Base-by-base conservation (phyloP, 2,329 filamentous ascomycete species). In the Didymella arachidicola region DNA sequence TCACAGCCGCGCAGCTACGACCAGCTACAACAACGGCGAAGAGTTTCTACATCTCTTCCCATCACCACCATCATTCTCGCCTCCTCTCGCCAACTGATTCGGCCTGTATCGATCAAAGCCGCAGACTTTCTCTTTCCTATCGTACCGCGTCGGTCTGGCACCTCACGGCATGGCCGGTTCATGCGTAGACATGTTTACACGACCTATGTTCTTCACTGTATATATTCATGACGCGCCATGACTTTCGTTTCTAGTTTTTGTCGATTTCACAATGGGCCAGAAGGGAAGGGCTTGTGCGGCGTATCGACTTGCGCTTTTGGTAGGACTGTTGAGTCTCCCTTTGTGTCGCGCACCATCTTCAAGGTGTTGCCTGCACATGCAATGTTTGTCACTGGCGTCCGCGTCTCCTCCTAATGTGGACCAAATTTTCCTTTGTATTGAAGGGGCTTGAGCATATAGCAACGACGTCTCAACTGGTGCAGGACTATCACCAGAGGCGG, bases 1-100 rank as follows among this genome's bases (percentile, higher is more conserved):
- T 30, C 69, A 73, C 22, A 64, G 50, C 34, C 70, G 73, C 38
- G 69, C 74, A 30, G 70, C 71, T 1, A 76, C 68, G 25, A 68
- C 68, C 5, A 70, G 66, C 42, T 68, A 66, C 38, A 39, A 59
- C n/a, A 63, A 62, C 58, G 43, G 64, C 64, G 45, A 50, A 8
- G 51, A 54, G 30, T 66, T 70, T 53, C 61, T 78, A 16, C 73
- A 70, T 43, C 68, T 78, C 25, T 78, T 78, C 36, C 75, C 75
- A 3, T 57, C 68, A 43, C 74, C 75, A 48, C 72, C 63, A 42
- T 67, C 61, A 18, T 57, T 53, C 22, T 51, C 54, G 7, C 63
- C 49, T 49, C 56, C 44, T 27, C 64, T 63, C 32, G 45, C 38
- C 39, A 53, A 59, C 5, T 64, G 46, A 49, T 26, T 16, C 26